phyloP scores from a whole-genome alignment of 208 protist genomes.

The Trypanosomatidae sp. region DNA sequence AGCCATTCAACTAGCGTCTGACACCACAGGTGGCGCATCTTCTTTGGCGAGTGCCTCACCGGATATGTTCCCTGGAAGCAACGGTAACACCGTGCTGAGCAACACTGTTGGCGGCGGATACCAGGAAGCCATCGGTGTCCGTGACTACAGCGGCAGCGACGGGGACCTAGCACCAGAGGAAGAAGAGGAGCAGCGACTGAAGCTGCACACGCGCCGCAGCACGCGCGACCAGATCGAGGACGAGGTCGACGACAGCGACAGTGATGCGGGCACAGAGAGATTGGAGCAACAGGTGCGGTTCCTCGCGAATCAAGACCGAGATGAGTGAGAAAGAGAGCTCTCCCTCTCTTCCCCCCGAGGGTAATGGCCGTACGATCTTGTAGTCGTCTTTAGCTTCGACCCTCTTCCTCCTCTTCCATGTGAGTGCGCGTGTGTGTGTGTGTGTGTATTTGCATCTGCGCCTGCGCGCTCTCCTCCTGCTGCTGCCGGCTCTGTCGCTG shows the following conservation, averaged over 20 bases:
- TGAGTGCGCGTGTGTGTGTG: background rate
- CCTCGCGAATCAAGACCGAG: background rate
- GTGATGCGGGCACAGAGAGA: background rate
- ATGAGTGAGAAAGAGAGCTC: background rate
- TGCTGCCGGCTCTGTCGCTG: background rate
- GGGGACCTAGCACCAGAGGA: background rate
- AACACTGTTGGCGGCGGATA: background rate
- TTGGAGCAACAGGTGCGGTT: background rate
- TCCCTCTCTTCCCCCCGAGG: background rate
- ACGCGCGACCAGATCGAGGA: conserved; percentile 10
- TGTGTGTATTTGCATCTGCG: background rate
- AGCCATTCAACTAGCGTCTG: background rate
- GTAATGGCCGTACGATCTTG: background rate
- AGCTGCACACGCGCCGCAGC: conserved; percentile 11
- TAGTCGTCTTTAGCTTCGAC: background rate
- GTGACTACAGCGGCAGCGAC: conserved; percentile 2
- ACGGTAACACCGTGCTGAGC: background rate
- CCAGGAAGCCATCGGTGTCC: background rate
- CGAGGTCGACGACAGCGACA: background rate
- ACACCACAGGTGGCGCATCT: background rate
- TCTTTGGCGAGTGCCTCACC: background rate
- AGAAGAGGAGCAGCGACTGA: background rate
- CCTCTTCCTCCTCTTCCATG: background rate
- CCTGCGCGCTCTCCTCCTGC: background rate
- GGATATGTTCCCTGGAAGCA: background rate